phyloP scores from a whole-genome alignment of 805 yeast species.

The Phaffomyces thermotolerans region DNA sequence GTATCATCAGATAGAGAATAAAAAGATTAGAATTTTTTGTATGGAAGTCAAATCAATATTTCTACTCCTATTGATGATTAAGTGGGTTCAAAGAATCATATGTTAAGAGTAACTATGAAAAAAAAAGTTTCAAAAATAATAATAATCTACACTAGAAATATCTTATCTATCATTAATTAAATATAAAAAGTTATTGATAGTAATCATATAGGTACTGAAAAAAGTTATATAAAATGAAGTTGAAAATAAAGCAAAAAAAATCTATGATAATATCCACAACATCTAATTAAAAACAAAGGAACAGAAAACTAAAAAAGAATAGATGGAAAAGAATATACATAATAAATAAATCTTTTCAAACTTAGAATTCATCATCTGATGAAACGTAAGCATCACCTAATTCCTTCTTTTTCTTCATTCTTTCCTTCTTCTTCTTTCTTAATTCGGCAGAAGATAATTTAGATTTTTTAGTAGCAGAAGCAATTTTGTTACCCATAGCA shows the following conservation, averaged over 20 bases:
- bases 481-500: conserved; percentile 99
- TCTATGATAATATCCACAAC: not conserved
- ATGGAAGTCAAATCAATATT: too few relatives aligned
- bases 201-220: not conserved
- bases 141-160: not conserved
- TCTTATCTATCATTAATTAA: not conserved
- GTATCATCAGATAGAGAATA: too few relatives aligned
- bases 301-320: not conserved
- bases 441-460: conserved; percentile 98
- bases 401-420: conserved; percentile 99
- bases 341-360: not conserved
- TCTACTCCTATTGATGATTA: too few relatives aligned
- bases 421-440: conserved; percentile 99
- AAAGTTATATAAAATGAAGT: not conserved
- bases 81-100: too few relatives aligned
- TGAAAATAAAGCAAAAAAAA: not conserved
- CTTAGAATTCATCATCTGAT: conserved; percentile 83
- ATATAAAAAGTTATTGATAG: not conserved
- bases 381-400: conserved; percentile 99
- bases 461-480: conserved; percentile 90
- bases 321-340: not conserved
- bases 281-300: not conserved
- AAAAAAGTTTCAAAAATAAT: too few relatives aligned
- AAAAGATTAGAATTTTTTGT: too few relatives aligned
- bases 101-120: too few relatives aligned